Conservation (phyloP, 257 asterid genomes). For the Lantana camara region DNA sequence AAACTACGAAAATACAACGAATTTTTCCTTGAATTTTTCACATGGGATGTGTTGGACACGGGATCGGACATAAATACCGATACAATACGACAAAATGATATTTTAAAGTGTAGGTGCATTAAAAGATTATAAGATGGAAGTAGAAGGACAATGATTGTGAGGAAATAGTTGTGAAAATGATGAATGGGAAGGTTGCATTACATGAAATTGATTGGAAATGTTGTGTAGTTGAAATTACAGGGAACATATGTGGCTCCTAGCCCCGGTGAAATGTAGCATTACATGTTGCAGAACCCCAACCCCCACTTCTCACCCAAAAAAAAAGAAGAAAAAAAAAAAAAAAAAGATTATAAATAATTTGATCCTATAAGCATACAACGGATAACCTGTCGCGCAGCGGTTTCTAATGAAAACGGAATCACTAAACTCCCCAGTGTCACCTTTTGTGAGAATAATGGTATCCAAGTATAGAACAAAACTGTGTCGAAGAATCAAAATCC, state of each 20-base stretch:
- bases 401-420: no score
- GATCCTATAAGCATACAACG: neutral
- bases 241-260: conserved; percentile 99
- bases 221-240: conserved; percentile 81
- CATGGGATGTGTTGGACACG: no score
- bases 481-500: neutral
- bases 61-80: no score
- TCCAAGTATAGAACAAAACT: neutral
- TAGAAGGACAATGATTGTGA: no score
- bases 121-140: no score
- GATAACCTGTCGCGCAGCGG: neutral
- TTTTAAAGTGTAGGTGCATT: no score
- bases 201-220: conserved; percentile 95
- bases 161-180: no score
- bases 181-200: conserved; percentile 94
- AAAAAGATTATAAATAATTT: neutral
- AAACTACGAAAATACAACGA: no score
- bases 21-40: no score
- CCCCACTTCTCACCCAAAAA: no score
- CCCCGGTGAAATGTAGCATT: no score
- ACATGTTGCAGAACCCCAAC: neutral
- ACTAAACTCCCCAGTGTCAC: neutral
- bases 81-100: no score
- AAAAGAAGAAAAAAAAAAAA: neutral
- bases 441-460: neutral